Evolutionary conservation across 768 basidiomycete species (phyloP).

Genomic region (Suillus subaureus): DNA sequence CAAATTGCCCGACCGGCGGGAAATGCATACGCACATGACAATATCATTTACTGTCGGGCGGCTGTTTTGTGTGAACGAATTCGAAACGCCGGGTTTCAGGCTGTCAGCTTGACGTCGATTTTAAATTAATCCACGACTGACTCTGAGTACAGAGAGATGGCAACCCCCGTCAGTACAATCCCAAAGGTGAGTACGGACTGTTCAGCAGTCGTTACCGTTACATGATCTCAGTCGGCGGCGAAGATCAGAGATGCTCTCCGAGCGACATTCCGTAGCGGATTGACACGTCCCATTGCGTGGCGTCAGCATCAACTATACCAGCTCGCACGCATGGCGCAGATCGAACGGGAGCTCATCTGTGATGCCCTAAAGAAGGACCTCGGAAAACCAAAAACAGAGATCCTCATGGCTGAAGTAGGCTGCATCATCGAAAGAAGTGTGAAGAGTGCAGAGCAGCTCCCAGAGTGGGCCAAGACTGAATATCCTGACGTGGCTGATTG

Average conservation of each 20-base stretch:
- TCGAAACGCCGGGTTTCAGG: too few species aligned
- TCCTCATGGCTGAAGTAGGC: slow-evolving; percentile 47
- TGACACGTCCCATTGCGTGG: slow-evolving; percentile 56
- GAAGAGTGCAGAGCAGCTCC: slow-evolving; percentile 49
- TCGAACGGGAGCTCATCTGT: slow-evolving; percentile 57
- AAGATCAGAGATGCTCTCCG: slow-evolving; percentile 42
- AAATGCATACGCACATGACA: too few species aligned
- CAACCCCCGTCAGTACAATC: slow-evolving; percentile 22
- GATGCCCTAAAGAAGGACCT: slow-evolving; percentile 50
- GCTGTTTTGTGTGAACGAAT: too few species aligned
- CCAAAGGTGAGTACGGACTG: slow-evolving; percentile 21
- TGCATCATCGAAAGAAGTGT: slow-evolving; percentile 44
- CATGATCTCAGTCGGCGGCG: background rate
- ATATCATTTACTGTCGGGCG: too few species aligned
- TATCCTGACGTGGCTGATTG: slow-evolving; percentile 38
- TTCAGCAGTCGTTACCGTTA: background rate
- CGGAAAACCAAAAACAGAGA: slow-evolving; percentile 43
- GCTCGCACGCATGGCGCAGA: slow-evolving; percentile 60
- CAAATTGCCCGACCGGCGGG: background rate
- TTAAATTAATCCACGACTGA: background rate
- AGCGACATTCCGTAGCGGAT: slow-evolving; percentile 51
- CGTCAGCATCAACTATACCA: slow-evolving; percentile 66
- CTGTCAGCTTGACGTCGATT: background rate
- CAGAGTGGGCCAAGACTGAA: slow-evolving; percentile 57
- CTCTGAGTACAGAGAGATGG: slow-evolving; percentile 8